Conservation (phyloP, 768 basidiomycete genomes). For the Trametes punicea region DNA sequence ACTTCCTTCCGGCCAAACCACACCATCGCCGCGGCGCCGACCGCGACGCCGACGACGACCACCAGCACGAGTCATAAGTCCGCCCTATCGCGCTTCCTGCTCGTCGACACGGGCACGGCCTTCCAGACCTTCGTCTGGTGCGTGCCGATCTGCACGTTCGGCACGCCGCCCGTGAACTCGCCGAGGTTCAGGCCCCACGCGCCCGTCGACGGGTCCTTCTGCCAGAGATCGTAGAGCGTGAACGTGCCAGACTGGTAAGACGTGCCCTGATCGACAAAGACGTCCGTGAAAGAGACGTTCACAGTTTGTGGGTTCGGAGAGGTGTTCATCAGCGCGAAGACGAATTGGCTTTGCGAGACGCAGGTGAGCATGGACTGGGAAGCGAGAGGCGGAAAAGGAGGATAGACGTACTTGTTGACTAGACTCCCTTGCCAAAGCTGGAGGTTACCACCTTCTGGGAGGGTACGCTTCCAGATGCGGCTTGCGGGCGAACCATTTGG, state of each 20-base stretch:
- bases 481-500: conserved; percentile 29
- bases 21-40: not conserved
- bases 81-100: not conserved
- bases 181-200: conserved; percentile 29
- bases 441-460: conserved; percentile 28
- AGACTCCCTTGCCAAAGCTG: conserved; percentile 35
- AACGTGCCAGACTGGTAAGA: conserved; percentile 24
- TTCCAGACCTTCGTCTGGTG: conserved; percentile 34
- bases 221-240: conserved; percentile 35
- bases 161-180: conserved; percentile 22
- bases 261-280: conserved; percentile 33
- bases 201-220: conserved; percentile 26
- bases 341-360: conserved; percentile 23
- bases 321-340: conserved; percentile 37
- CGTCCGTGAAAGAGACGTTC: conserved; percentile 30
- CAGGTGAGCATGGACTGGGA: not conserved
- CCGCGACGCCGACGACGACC: not conserved
- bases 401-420: conserved; percentile 28
- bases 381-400: not conserved
- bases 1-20: not conserved
- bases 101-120: conserved; percentile 23
- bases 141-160: conserved; percentile 25
- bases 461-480: conserved; percentile 33
- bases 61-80: conserved; percentile 17
- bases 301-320: conserved; percentile 30